Percentiles rank a stretch among this genome's conserved stretches.
Evolutionary conservation across 1,284 basidiomycete species (phyloP).

Genomic region (Fomitopsis schrenkii): DNA sequence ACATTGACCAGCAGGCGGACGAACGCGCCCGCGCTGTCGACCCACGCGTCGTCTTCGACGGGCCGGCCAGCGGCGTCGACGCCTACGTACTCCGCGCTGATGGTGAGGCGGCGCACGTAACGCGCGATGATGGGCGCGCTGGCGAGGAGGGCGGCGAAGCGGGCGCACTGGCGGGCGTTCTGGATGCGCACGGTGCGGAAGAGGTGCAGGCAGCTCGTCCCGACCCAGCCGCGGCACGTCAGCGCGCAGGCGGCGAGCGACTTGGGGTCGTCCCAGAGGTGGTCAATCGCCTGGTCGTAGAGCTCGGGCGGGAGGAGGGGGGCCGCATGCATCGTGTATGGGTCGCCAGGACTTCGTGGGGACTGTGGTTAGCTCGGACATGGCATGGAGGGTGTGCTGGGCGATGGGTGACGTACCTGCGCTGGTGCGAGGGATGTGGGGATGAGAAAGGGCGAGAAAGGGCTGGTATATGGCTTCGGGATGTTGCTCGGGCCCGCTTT

Average conservation of each 20-base stretch:
- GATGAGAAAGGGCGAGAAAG: background rate
- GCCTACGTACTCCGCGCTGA: constrained; percentile 23
- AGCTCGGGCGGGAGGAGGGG: constrained; percentile 25
- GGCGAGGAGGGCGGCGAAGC: constrained; percentile 20
- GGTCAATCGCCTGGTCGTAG: constrained; percentile 28
- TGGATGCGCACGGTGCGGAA: constrained; percentile 28
- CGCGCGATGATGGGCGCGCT: constrained; percentile 20
- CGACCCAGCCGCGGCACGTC: constrained; percentile 21
- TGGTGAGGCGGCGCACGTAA: constrained; percentile 25
- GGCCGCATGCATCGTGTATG: constrained; percentile 8
- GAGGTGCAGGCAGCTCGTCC: constrained; percentile 27
- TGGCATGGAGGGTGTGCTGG: background rate
- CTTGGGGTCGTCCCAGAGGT: constrained; percentile 26
- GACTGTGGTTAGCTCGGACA: background rate
- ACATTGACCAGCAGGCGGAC: constrained; percentile 17
- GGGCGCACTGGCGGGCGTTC: constrained; percentile 19
- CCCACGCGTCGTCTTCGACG: constrained; percentile 26
- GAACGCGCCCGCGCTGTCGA: constrained; percentile 19
- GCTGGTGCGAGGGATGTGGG: background rate
- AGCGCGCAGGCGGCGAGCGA: constrained; percentile 26
- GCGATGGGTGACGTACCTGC: background rate
- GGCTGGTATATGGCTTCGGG: background rate
- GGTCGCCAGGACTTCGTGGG: background rate
- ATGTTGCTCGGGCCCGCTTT: background rate
- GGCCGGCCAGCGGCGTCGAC: constrained; percentile 16